A percentile compares a stretch with the other conserved stretches of the same genome.
phyloP scores from a whole-genome alignment of 2,329 filamentous ascomycete species.

The Venturia carpophila region DNA sequence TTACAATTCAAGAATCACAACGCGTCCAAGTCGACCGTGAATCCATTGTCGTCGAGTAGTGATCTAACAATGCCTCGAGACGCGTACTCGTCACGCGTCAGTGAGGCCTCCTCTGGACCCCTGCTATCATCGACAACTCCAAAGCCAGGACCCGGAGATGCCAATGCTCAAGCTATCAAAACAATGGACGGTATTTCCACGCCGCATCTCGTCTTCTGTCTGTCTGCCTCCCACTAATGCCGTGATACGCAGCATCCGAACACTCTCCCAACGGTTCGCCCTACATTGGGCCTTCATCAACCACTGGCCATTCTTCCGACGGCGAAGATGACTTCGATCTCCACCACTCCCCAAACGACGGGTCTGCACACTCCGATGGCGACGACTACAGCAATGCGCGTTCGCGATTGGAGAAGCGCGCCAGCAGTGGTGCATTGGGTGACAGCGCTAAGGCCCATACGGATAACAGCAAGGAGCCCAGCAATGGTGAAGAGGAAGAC shows the following conservation, averaged over 20 bases:
- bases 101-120: not conserved
- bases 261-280: constrained; percentile 16
- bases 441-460: not conserved
- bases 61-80: not conserved
- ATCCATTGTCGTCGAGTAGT: not conserved
- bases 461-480: constrained; percentile 5
- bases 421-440: not conserved
- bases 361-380: constrained; percentile 1
- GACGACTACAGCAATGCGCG: not conserved
- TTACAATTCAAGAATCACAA: not conserved
- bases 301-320: constrained; percentile 10
- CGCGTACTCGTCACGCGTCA: constrained; percentile 5
- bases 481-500: constrained; percentile 9
- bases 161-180: not conserved
- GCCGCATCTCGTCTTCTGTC: not conserved
- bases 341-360: constrained; percentile 12
- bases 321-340: constrained; percentile 15
- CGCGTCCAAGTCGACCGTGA: not conserved
- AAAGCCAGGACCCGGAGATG: not conserved
- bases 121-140: not conserved
- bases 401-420: not conserved
- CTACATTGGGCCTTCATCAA: constrained; percentile 13
- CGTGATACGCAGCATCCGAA: constrained; percentile 14
- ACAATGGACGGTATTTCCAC: constrained; percentile 15
- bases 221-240: constrained; percentile 1